Percentiles rank a stretch among this genome's conserved stretches.
phyloP scores from a whole-genome alignment of 495 filamentous ascomycete species.

The Penicillium riverlandense region DNA sequence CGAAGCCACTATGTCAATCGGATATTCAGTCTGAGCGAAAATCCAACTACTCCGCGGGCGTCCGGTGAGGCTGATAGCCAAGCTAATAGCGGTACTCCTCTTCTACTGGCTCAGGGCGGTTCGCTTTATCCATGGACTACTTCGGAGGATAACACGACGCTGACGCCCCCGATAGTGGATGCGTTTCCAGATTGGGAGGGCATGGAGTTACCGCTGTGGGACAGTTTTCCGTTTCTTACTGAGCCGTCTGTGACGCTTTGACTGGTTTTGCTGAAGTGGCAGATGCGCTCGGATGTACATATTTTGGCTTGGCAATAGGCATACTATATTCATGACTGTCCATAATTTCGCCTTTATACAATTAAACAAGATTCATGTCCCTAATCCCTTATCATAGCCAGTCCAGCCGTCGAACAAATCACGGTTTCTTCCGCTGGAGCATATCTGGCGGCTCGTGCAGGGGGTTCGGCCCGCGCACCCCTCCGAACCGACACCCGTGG shows the following conservation, averaged over 20 bases:
- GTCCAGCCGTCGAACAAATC: too few relatives aligned
- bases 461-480: too few relatives aligned
- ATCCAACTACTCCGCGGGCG: slow-evolving; percentile 3
- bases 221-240: slow-evolving; percentile 31
- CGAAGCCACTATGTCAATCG: slow-evolving; percentile 31
- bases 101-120: slow-evolving; percentile 1
- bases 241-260: slow-evolving; percentile 7
- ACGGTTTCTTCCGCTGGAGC: too few relatives aligned
- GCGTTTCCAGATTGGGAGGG: slow-evolving; percentile 22
- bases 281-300: background rate
- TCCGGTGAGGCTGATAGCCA: slow-evolving; percentile 1
- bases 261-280: background rate
- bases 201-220: slow-evolving; percentile 28
- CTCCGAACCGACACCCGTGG: too few relatives aligned
- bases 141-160: slow-evolving; percentile 9
- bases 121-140: slow-evolving; percentile 12
- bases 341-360: too few relatives aligned
- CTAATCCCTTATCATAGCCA: too few relatives aligned
- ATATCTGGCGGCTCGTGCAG: too few relatives aligned
- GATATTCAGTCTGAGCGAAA: slow-evolving; percentile 26
- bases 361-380: too few relatives aligned
- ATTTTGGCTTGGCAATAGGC: background rate
- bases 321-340: background rate
- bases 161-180: slow-evolving; percentile 12
- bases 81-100: slow-evolving; percentile 2